Evolutionary conservation across 2,329 filamentous ascomycete genomes (phyloP).

Genomic region (Didymella pomorum): DNA sequence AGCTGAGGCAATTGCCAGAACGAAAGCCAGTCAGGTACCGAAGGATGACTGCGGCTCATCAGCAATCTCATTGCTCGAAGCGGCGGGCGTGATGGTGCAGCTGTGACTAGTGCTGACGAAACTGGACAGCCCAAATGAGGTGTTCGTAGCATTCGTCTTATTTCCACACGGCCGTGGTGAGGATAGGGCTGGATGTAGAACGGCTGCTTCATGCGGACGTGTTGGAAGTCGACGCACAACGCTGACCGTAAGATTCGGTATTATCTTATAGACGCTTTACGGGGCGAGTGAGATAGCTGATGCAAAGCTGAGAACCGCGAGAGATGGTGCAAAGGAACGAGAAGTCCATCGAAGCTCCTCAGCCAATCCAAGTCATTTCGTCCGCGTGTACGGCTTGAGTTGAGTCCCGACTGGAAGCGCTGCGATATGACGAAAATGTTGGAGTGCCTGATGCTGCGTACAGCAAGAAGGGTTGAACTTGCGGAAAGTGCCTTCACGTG

Average conservation of each 20-base stretch:
- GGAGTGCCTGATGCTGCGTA: not conserved
- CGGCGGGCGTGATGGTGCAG: not conserved
- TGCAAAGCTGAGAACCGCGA: not conserved
- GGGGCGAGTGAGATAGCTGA: not conserved
- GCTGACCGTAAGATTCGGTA: not conserved
- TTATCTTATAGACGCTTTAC: not conserved
- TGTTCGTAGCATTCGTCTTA: not conserved
- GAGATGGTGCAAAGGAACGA: not conserved
- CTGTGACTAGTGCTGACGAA: conserved; percentile 11
- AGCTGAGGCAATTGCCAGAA: not conserved
- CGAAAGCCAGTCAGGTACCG: not conserved
- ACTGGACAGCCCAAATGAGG: not conserved
- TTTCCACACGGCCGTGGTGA: not conserved
- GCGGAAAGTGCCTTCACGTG: not conserved
- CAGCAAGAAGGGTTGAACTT: not conserved
- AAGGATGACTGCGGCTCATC: not conserved
- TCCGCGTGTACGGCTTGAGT: too few relatives aligned
- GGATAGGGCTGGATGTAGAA: not conserved
- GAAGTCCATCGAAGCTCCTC: too few relatives aligned
- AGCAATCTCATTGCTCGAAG: not conserved
- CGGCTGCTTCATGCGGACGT: not conserved
- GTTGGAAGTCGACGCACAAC: not conserved
- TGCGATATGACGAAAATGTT: not conserved
- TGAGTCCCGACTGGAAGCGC: not conserved
- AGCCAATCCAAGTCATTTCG: not conserved